Conservation (phyloP, 805 yeast genomes). For the Starmerella kuoi region DNA sequence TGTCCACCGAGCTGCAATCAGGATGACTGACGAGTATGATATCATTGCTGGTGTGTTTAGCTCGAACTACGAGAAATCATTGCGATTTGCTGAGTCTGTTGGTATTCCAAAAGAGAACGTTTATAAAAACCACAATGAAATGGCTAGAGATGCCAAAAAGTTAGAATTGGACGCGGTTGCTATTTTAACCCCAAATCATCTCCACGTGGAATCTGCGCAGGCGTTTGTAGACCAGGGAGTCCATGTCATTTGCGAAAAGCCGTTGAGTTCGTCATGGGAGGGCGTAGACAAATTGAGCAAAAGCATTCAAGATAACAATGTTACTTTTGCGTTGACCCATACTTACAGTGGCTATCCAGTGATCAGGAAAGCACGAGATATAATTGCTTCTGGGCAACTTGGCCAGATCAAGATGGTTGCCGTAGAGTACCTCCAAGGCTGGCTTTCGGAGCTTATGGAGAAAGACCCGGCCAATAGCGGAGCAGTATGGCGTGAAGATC, state of each 20-base stretch:
- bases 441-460: slow-evolving; percentile 6
- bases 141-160: not conserved
- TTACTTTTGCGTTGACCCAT: slow-evolving; percentile 3
- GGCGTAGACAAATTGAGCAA: not conserved
- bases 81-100: not conserved
- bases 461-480: not conserved
- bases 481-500: slow-evolving; percentile 8
- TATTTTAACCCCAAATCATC: slow-evolving; percentile 4
- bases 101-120: not conserved
- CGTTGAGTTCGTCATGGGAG: not conserved
- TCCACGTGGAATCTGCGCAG: slow-evolving; percentile 1
- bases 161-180: slow-evolving; percentile 5
- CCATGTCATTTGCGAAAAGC: slow-evolving; percentile 9
- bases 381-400: slow-evolving; percentile 1
- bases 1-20: slow-evolving; percentile 7
- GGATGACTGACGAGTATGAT: slow-evolving; percentile 1
- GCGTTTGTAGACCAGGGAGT: slow-evolving; percentile 4
- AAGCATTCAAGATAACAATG: not conserved
- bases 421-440: slow-evolving; percentile 9
- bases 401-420: slow-evolving; percentile 3
- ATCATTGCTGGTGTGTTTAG: slow-evolving; percentile 7
- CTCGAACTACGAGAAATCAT: not conserved
- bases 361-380: not conserved
- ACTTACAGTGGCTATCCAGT: slow-evolving; percentile 4
- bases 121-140: not conserved